Base-by-base conservation (phyloP, 2,329 filamentous ascomycete genomes). In the Didymella sp. region DNA sequence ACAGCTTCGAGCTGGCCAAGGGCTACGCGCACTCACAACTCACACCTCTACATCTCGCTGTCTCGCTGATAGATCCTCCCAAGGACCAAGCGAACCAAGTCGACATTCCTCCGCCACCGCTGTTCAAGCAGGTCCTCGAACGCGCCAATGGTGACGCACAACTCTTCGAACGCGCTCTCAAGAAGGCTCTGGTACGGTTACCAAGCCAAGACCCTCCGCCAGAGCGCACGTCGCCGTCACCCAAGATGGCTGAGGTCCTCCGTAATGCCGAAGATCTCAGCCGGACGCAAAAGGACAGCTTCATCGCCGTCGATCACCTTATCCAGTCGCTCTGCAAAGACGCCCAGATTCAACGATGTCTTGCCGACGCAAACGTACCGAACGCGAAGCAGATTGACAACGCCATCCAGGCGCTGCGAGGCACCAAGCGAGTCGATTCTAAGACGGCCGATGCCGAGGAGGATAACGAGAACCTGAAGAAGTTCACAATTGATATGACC, bases 401-500 rank as follows among this genome's bases (percentile, higher is more conserved):
- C 64, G 94, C 95, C n/a, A 87, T 99, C 37, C 86, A 92, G 71
- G 87, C 92, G 57, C 96, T 99, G 68, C 89, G 95, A 62, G 95
- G 95, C 59, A 98, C 92, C 38, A 92, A 88, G 80, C 85, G 94
- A 62, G 93, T 99, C 38, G 95, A 99, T 78, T 96, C 92, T 58
- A 96, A 96, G 81, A 96, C 91, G 4, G 95, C 95, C 52, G 95
- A 99, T 78, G 88, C 89, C 0, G 95, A 98, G 77, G 84, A 90
- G 71, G 94, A 97, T 71, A 91, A 93, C 70, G 95, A 99, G 79
- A 97, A 96, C 73, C 82, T 99, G 59, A 91, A 93, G 81, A 99
- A 98, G 73, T 99, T 97, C 78, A 98, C 95, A 54, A 95, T 98
- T 71, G 95, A 99, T 78, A 96, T 99, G 92, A 99, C 95, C 11